Conservation (phyloP, 768 basidiomycete species). For the Gloeostereum incarnatum region DNA sequence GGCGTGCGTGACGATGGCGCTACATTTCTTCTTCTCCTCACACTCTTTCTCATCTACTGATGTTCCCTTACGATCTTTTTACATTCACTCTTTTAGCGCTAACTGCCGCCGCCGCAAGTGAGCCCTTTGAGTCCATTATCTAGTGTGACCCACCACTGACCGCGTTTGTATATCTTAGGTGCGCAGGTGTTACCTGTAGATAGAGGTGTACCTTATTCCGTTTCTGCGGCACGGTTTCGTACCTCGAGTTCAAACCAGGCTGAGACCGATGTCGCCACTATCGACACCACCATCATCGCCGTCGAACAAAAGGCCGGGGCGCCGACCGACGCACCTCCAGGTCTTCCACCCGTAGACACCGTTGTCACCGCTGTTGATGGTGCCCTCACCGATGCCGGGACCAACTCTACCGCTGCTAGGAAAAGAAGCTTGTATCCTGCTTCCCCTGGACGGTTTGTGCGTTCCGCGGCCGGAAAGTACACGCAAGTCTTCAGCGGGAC, state of each 20-base stretch:
- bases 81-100: no score
- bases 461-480: conserved; percentile 14
- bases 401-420: not conserved
- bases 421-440: conserved; percentile 5
- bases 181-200: no score
- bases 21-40: no score
- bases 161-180: no score
- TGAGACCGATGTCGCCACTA: conserved; percentile 22
- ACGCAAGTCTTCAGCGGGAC: conserved; percentile 28
- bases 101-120: no score
- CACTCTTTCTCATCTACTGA: no score
- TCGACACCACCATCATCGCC: conserved; percentile 20
- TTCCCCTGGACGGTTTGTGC: conserved; percentile 9
- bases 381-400: conserved; percentile 15
- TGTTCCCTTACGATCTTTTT: no score
- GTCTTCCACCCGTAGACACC: conserved; percentile 23
- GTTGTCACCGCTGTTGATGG: conserved; percentile 40
- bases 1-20: no score
- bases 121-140: no score
- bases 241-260: conserved; percentile 5
- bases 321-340: conserved; percentile 13
- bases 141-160: no score
- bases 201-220: no score
- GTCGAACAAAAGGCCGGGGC: conserved; percentile 33
- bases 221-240: no score